Evolutionary conservation across 805 yeast genomes (phyloP).

Genomic region (Kodamaea hsintzibuensis): DNA sequence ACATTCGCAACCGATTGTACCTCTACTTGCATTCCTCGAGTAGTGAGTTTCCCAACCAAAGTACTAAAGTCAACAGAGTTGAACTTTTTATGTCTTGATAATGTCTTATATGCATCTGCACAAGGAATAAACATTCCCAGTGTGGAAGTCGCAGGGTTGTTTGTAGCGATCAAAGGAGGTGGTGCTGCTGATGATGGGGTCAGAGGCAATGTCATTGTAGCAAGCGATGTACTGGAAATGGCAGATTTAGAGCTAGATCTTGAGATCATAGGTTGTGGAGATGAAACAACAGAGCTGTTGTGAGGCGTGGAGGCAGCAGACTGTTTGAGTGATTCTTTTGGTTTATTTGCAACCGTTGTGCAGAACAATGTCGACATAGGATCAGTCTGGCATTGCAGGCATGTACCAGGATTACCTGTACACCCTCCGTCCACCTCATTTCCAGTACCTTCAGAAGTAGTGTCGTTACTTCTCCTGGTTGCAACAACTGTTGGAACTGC

Average conservation of each 20-base stretch:
- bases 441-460: conserved; percentile 8
- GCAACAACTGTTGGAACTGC: conserved; percentile 37
- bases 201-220: conserved; percentile 15
- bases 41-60: conserved; percentile 71
- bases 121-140: conserved; percentile 73
- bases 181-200: conserved; percentile 20
- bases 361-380: conserved; percentile 90
- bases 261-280: conserved; percentile 12
- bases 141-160: conserved; percentile 15
- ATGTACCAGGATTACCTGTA: conserved; percentile 87
- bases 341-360: conserved; percentile 72
- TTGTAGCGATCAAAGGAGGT: conserved; percentile 15
- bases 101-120: conserved; percentile 85
- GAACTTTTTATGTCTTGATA: conserved; percentile 79
- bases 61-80: conserved; percentile 70
- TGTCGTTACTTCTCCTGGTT: conserved; percentile 15
- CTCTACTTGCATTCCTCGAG: conserved; percentile 87
- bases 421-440: conserved; percentile 45
- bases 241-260: conserved; percentile 15
- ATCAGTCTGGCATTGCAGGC: conserved; percentile 78
- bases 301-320: neutral
- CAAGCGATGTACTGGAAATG: conserved; percentile 18
- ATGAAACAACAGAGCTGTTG: neutral
- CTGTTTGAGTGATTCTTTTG: conserved; percentile 19
- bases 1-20: conserved; percentile 89